Conservation (phyloP, 257 asterid species). For the Penstemon barbatus region DNA sequence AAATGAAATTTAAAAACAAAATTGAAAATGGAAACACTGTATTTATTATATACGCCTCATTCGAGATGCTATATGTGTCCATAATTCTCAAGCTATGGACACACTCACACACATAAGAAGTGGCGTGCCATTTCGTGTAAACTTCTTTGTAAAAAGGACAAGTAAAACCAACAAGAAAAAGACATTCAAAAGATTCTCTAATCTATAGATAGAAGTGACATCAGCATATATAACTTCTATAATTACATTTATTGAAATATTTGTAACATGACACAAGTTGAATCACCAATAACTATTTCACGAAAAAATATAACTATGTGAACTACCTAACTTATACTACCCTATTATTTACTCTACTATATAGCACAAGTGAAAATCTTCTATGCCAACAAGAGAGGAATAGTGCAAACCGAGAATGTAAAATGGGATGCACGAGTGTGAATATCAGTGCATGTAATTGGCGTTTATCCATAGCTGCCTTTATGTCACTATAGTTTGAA, state of each 20-base stretch:
- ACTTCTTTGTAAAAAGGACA: conserved; percentile 1
- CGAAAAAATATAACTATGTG: background rate
- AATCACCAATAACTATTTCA: background rate
- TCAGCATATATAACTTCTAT: conserved; percentile 8
- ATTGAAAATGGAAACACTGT: background rate
- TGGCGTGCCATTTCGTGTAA: background rate
- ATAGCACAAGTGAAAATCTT: background rate
- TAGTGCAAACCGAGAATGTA: background rate
- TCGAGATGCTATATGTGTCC: conserved; percentile 1
- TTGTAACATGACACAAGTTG: background rate
- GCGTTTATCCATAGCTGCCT: background rate
- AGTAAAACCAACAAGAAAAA: background rate
- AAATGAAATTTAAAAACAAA: background rate
- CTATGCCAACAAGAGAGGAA: background rate
- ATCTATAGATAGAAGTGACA: background rate
- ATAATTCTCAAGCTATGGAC: conserved; percentile 1
- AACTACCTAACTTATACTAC: background rate
- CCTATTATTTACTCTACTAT: background rate
- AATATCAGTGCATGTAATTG: background rate
- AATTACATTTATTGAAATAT: background rate
- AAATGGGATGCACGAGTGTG: background rate
- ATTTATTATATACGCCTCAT: conserved; percentile 6
- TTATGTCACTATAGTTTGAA: conserved; percentile 4
- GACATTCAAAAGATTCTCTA: background rate
- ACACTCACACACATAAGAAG: background rate